Evolutionary conservation across 495 filamentous ascomycete genomes (phyloP).

Genomic region (Podospora tetraspora): DNA sequence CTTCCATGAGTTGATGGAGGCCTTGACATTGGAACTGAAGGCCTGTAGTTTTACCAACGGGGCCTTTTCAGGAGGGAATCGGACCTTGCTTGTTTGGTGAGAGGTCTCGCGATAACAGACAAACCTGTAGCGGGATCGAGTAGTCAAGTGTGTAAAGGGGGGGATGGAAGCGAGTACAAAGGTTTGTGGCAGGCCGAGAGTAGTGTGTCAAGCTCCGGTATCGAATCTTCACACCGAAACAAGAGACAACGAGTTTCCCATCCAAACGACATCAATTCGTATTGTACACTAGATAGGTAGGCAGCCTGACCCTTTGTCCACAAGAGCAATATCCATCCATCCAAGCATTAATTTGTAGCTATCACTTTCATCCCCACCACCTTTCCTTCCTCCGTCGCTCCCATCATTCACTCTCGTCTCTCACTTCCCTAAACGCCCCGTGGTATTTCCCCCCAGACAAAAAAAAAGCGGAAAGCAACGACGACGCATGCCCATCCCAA

Average conservation of each 20-base stretch:
- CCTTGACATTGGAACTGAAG: too few relatives aligned
- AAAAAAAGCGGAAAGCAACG: conserved; percentile 14
- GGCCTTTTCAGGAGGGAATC: too few relatives aligned
- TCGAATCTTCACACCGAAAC: too few relatives aligned
- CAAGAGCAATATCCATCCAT: neutral
- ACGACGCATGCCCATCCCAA: conserved; percentile 7
- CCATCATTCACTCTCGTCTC: neutral
- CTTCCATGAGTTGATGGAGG: too few relatives aligned
- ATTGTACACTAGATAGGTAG: neutral
- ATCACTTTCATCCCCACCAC: neutral
- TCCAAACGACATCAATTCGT: neutral
- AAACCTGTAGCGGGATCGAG: too few relatives aligned
- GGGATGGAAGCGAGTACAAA: too few relatives aligned
- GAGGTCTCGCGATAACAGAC: too few relatives aligned
- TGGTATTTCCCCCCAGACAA: conserved; percentile 22
- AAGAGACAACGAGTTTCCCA: neutral
- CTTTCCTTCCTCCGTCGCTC: neutral
- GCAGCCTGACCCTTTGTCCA: neutral
- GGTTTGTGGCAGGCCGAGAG: too few relatives aligned
- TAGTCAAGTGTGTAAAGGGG: too few relatives aligned
- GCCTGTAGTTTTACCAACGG: too few relatives aligned
- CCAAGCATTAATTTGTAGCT: conserved; percentile 18
- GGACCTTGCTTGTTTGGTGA: too few relatives aligned
- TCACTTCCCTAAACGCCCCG: conserved; percentile 20
- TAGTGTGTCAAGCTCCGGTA: too few relatives aligned